Evolutionary conservation across 2,329 filamentous ascomycete species (phyloP).

Genomic region (Apiospora aurea): DNA sequence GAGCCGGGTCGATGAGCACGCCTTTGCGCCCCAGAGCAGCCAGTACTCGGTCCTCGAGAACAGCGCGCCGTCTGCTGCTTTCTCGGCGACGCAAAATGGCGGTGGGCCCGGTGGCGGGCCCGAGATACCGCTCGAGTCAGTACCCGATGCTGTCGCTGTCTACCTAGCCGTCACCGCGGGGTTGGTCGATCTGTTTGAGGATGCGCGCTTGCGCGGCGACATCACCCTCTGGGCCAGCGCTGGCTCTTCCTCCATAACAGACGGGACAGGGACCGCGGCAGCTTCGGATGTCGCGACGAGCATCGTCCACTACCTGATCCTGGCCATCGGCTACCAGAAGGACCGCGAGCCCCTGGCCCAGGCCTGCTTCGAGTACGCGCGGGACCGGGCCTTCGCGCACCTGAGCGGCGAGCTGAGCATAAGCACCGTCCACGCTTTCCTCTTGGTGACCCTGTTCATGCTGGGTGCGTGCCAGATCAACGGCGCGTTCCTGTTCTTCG

Average conservation of each 20-base stretch:
- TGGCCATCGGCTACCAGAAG: slow-evolving; percentile 57
- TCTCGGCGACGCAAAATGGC: slow-evolving; percentile 16
- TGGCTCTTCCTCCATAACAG: not conserved
- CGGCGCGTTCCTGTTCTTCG: slow-evolving; percentile 62
- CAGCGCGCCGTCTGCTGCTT: slow-evolving; percentile 26
- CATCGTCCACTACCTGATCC: slow-evolving; percentile 55
- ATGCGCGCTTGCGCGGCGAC: slow-evolving; percentile 46
- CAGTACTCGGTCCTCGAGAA: slow-evolving; percentile 59
- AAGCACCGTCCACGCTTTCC: slow-evolving; percentile 57
- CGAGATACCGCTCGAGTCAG: slow-evolving; percentile 29
- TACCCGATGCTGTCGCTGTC: slow-evolving; percentile 32
- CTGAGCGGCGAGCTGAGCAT: slow-evolving; percentile 56
- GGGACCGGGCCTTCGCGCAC: slow-evolving; percentile 51
- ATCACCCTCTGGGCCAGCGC: slow-evolving; percentile 51
- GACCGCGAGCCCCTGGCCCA: slow-evolving; percentile 50
- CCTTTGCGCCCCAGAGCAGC: slow-evolving; percentile 59
- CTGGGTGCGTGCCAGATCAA: slow-evolving; percentile 63
- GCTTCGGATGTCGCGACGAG: slow-evolving; percentile 46
- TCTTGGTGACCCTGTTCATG: slow-evolving; percentile 61
- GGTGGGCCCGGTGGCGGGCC: slow-evolving; percentile 25
- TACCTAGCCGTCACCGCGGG: slow-evolving; percentile 48
- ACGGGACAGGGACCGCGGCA: not conserved
- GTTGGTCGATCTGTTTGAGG: slow-evolving; percentile 58
- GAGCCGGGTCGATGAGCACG: slow-evolving; percentile 54
- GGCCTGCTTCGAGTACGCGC: slow-evolving; percentile 58